Percentiles rank a stretch among this genome's conserved stretches.
Conservation (phyloP, 1,284 basidiomycete genomes). For the Moesziomyces sp. region DNA sequence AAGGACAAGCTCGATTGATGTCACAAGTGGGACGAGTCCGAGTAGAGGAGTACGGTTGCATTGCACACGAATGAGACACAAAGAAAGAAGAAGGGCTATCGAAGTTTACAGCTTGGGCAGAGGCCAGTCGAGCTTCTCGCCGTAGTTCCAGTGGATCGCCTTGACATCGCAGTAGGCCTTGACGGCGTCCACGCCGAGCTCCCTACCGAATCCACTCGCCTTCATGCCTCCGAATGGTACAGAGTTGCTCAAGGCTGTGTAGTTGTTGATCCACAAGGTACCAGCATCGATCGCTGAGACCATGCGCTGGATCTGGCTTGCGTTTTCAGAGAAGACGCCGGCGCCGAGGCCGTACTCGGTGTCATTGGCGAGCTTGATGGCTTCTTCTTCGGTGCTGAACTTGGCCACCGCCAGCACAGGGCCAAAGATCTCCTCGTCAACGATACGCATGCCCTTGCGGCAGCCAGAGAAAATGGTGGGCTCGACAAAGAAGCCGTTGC, state of each 20-base stretch:
- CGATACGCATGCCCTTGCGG: slow-evolving; percentile 73
- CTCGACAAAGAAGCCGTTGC: slow-evolving; percentile 72
- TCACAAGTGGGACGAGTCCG: not conserved
- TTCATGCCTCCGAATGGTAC: slow-evolving; percentile 60
- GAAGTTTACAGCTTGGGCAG: slow-evolving; percentile 16
- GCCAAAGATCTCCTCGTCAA: slow-evolving; percentile 80
- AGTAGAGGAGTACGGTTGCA: not conserved
- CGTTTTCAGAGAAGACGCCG: slow-evolving; percentile 77
- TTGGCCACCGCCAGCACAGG: slow-evolving; percentile 75
- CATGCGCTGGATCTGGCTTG: slow-evolving; percentile 72
- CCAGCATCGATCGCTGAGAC: slow-evolving; percentile 83
- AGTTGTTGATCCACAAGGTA: slow-evolving; percentile 79
- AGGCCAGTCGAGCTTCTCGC: slow-evolving; percentile 21
- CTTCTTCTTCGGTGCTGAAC: slow-evolving; percentile 71
- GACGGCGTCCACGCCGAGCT: slow-evolving; percentile 60
- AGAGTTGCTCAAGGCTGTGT: slow-evolving; percentile 33
- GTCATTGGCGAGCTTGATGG: slow-evolving; percentile 81
- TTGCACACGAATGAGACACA: not conserved
- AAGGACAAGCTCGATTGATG: no score
- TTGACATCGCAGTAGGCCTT: slow-evolving; percentile 74
- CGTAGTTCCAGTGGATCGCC: slow-evolving; percentile 23
- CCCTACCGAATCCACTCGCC: slow-evolving; percentile 54
- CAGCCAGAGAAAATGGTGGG: slow-evolving; percentile 74
- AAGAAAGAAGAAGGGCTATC: not conserved
- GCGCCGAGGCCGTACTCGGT: slow-evolving; percentile 83